Conservation (phyloP, 164 flowering plant species). For the Houttuynia cordata region DNA sequence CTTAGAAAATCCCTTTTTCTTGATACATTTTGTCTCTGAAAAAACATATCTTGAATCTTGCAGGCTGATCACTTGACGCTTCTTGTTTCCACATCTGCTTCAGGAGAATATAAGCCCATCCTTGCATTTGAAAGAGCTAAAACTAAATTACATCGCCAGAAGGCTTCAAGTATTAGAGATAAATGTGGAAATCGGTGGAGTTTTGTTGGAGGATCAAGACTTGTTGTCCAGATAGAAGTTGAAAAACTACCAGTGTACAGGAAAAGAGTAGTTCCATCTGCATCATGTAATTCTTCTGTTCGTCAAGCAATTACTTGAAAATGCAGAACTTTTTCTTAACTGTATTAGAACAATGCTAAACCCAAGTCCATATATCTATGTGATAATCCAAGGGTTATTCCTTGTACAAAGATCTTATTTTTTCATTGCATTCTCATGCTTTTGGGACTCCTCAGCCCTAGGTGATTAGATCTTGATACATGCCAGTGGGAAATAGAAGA, state of each 20-base stretch:
- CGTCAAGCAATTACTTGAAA: no score
- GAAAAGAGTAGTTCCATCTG: constrained; percentile 19
- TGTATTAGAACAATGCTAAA: no score
- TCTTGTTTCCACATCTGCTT: constrained; percentile 5
- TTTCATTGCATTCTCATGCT: no score
- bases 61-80: constrained; percentile 13
- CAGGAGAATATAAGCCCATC: constrained; percentile 2
- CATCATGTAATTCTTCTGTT: constrained; percentile 37
- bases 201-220: constrained; percentile 33
- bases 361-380: no score
- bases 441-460: no score
- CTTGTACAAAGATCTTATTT: no score
- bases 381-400: no score
- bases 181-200: constrained; percentile 23
- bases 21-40: no score
- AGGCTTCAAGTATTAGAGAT: constrained; percentile 9
- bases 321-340: no score
- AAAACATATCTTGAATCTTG: constrained; percentile 2
- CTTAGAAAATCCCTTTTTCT: no score
- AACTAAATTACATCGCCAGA: constrained; percentile 7
- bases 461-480: no score
- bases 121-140: constrained; percentile 5
- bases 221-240: constrained; percentile 19
- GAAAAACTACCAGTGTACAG: constrained; percentile 7
- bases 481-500: no score